phyloP scores from a whole-genome alignment of 306 rosid species.

The Quercus mongolica region DNA sequence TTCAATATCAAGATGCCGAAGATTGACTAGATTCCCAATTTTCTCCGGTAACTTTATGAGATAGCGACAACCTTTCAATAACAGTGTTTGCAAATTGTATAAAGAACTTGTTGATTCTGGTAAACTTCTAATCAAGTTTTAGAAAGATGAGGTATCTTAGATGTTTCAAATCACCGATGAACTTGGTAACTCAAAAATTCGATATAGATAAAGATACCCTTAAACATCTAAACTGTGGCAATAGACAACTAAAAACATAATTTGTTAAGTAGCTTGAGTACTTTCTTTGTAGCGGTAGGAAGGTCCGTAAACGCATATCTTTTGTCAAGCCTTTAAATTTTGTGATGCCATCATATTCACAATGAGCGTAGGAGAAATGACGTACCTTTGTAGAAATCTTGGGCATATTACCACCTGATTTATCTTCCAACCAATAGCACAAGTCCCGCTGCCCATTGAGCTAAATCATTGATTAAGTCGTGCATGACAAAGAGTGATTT shows the following conservation, averaged over 20 bases:
- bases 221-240: not conserved
- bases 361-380: not conserved
- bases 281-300: slow-evolving; percentile 3
- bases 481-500: not conserved
- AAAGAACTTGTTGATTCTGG: not conserved
- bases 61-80: accelerated
- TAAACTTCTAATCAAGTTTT: accelerated
- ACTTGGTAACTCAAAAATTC: not conserved
- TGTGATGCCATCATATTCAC: not conserved
- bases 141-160: not conserved
- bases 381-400: not conserved
- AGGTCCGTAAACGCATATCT: slow-evolving; percentile 54
- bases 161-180: not conserved
- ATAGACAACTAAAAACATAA: accelerated
- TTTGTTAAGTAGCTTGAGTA: slow-evolving; percentile 21
- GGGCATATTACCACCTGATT: too few species aligned
- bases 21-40: not conserved
- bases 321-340: not conserved
- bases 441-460: not conserved
- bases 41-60: not conserved
- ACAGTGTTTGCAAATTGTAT: not conserved
- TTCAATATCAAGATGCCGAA: too few species aligned
- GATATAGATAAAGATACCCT: not conserved
- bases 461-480: slow-evolving; percentile 8
- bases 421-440: too few species aligned